Conservation (phyloP, 192 early-diverging fungal species). For the Oehlia diaphana region DNA sequence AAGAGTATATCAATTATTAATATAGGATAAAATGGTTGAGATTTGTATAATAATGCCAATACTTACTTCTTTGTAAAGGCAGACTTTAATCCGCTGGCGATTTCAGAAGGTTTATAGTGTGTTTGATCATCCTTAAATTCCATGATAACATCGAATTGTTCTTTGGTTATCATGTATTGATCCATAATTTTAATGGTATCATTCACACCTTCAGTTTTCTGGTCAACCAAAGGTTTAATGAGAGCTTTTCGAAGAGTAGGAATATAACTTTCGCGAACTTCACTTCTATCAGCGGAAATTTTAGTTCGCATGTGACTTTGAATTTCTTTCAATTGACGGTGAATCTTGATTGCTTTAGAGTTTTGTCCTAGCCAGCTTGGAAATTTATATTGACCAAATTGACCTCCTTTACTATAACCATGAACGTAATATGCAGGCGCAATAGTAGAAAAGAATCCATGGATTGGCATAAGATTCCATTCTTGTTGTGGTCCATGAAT, state of each 20-base stretch:
- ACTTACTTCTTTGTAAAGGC: constrained; percentile 79
- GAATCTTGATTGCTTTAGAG: constrained; percentile 73
- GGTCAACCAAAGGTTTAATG: constrained; percentile 52
- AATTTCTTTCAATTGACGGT: constrained; percentile 76
- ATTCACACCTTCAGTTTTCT: constrained; percentile 50
- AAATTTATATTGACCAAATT: constrained; percentile 9
- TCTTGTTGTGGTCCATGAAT: constrained; percentile 74
- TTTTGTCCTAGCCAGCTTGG: constrained; percentile 88
- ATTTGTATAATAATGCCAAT: background rate
- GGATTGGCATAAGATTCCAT: constrained; percentile 90
- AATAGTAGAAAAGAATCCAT: constrained; percentile 82
- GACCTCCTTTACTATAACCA: constrained; percentile 46
- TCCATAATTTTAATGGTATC: constrained; percentile 88
- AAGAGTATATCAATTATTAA: background rate
- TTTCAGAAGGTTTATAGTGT: constrained; percentile 42
- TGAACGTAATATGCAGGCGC: constrained; percentile 80
- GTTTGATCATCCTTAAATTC: constrained; percentile 56
- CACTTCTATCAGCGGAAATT: constrained; percentile 80
- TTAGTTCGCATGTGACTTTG: constrained; percentile 84
- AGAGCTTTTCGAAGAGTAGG: constrained; percentile 64
- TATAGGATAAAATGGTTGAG: background rate
- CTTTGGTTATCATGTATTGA: constrained; percentile 85
- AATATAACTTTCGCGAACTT: constrained; percentile 85
- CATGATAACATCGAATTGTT: constrained; percentile 84
- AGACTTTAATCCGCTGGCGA: constrained; percentile 68